Evolutionary conservation across 148 eudicot genomes (phyloP), one percentile per base, ranked within the genome.

Genomic region (Nyssa sinensis): DNA sequence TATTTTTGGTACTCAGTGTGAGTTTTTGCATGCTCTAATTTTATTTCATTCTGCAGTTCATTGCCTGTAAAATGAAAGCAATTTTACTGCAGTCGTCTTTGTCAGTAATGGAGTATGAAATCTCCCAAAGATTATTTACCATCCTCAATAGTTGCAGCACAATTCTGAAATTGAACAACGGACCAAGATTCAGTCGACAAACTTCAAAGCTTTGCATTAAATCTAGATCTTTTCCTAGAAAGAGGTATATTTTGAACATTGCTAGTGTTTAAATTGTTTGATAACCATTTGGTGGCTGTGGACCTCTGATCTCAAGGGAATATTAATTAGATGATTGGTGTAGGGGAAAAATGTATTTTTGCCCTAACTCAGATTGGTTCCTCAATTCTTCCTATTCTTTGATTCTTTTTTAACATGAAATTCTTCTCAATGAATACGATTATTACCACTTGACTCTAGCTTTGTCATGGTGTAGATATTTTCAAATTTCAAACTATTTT

Each of bases 181-280:
- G 29, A 60, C 76, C 79, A 25, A 66, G 73, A 47, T 60, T 72
- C 17, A 59, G 68, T 33, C 63, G 67, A 66, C 73, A 53, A 64
- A 66, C 77, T 72, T 70, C 86, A 72, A 77, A 79, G 19, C 71
- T 77, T 74, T 55, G 64, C 58, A 61, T 51, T 31, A 66, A 64
- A 63, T 76, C 70, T 58, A 24, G 49, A 37, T 67, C 72, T 31
- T 84, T 72, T 67, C 69, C 66, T 30, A n/a, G 19, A 62, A 79
- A 47, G 63, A 85, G 86, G 91, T 87, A 72, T 19, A 77, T 75
- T 23, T 72, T 44, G 51, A 51, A 25, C 59, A 28, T 53, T 67
- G 29, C 30, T 10, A 35, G 30, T 66, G 19, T 33, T 53, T 37
- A 32, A 53, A 35, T 30, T 67, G 27, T 69, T 30, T 58, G 17